These are phyloP conservation scores for Podila verticillata DNA, from an alignment of 192 early-diverging fungal species.

Conservation along the genomic window DNA sequence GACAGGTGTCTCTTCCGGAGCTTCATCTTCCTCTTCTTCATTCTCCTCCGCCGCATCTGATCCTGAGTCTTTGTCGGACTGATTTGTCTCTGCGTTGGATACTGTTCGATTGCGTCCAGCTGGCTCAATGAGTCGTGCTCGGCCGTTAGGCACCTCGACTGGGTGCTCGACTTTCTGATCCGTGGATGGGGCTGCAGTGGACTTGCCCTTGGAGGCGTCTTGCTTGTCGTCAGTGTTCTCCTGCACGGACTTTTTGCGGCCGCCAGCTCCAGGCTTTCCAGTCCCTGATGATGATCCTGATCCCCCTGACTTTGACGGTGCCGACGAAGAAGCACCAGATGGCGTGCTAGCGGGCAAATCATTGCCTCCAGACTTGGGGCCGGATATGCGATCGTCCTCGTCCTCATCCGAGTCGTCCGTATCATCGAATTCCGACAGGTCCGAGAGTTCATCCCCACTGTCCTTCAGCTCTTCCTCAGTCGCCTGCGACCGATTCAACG, in stretches of 20 bases:
- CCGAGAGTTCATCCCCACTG: constrained; percentile 46
- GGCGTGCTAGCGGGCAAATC: not conserved
- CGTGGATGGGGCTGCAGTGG: not conserved
- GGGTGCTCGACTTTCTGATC: constrained; percentile 15
- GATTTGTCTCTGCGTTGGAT: constrained; percentile 12
- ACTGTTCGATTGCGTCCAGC: constrained; percentile 7
- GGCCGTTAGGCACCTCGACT: constrained; percentile 17
- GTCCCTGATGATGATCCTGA: constrained; percentile 1
- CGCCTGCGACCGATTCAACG: constrained; percentile 29
- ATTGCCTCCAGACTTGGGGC: constrained; percentile 7
- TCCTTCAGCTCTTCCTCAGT: constrained; percentile 46
- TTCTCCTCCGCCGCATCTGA: constrained; percentile 36
- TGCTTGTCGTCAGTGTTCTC: constrained; percentile 6
- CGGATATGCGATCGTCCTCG: constrained; percentile 17
- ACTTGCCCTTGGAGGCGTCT: not conserved
- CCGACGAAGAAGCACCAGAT: not conserved
- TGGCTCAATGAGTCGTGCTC: constrained; percentile 19
- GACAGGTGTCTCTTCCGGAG: constrained; percentile 3
- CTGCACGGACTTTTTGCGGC: constrained; percentile 36
- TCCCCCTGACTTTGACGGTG: not conserved
- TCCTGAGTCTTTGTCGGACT: constrained; percentile 25
- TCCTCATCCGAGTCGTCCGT: constrained; percentile 49
- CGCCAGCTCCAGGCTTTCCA: constrained; percentile 1
- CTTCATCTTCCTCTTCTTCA: constrained; percentile 25
- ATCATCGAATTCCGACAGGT: constrained; percentile 49